Percentiles rank a stretch among this genome's conserved stretches.
phyloP scores from a whole-genome alignment of 1,284 basidiomycete species.

The Sphagnurus paluster region DNA sequence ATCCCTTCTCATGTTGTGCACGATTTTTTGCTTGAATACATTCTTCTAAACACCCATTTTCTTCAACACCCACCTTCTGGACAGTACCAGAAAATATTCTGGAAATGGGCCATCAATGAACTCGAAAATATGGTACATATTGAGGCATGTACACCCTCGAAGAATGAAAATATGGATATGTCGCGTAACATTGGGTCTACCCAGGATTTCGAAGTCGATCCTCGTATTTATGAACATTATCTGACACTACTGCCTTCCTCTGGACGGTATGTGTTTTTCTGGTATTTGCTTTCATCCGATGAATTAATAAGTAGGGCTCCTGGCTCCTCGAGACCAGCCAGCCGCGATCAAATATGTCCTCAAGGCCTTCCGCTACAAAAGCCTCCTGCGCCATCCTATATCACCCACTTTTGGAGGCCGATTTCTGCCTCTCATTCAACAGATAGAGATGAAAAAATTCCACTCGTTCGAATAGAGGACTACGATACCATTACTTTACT shows the following conservation, averaged over 20 bases:
- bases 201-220: conserved; percentile 63
- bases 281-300: conserved; percentile 3
- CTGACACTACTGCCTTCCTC: conserved; percentile 43
- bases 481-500: conserved; percentile 56
- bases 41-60: conserved; percentile 56
- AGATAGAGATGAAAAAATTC: background rate
- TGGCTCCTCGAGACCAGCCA: conserved; percentile 19
- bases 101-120: conserved; percentile 64
- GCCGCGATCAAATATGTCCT: conserved; percentile 24
- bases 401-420: conserved; percentile 64
- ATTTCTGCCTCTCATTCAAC: background rate
- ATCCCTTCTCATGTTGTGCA: conserved; percentile 41
- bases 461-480: conserved; percentile 20
- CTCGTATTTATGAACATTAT: conserved; percentile 62
- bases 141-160: conserved; percentile 38
- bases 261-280: conserved; percentile 31
- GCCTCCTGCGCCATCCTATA: conserved; percentile 56
- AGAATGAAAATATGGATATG: background rate
- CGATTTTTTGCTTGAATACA: conserved; percentile 48
- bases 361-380: conserved; percentile 25
- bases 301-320: conserved; percentile 17
- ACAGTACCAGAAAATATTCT: conserved; percentile 63
- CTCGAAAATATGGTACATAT: conserved; percentile 46
- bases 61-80: conserved; percentile 56
- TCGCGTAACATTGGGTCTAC: background rate